Evolutionary conservation across 1,139 yeast species (phyloP), one percentile per base, ranked within the genome.

Genomic region (Taphrina flavorubra): DNA sequence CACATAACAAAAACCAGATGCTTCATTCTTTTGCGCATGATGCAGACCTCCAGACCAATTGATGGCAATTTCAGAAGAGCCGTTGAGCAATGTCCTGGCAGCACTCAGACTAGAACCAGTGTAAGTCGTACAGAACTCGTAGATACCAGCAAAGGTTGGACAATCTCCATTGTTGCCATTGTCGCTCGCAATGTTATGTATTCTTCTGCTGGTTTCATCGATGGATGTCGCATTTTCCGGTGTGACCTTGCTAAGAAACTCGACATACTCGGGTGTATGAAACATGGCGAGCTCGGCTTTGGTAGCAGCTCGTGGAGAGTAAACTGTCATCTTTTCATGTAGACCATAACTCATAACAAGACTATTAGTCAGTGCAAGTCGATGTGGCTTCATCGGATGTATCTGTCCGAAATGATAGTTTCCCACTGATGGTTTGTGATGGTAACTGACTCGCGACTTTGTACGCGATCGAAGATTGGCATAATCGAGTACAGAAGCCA

Each of bases 381-480:
- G 80, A 78, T 94, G 91, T n/a, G 99, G 99, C 76, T 94, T 94
- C 99, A 94, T 94, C 13, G 99, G 99, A 78, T 94, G 99, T 71
- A 87, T 59, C 25, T 57, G 59, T 58, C 74, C 96, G 78, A 88
- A 90, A 76, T 90, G 96, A 76, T 86, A 89, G 72, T 85, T 84
- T 1, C 90, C 83, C 0, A 87, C 94, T 64, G 86, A 84, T 16
- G 92, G 88, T 75, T 89, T 89, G 77, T 85, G 89, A 77, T 90
- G 96, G 77, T 89, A 90, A 6, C 95, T 88, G 0, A 90, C 96
- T 6, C 56, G 42, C 18, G 59, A 42, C 51, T 55, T 63, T 18
- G 62, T n/a, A 10, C 42, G 53, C n/a, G 61, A 20, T 36, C 46
- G 55, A 6, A 39, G 56, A 18, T 36, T 31, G 16, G 67, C 67